phyloP scores from a whole-genome alignment of 768 basidiomycete species.

The Suillus ampliporus region DNA sequence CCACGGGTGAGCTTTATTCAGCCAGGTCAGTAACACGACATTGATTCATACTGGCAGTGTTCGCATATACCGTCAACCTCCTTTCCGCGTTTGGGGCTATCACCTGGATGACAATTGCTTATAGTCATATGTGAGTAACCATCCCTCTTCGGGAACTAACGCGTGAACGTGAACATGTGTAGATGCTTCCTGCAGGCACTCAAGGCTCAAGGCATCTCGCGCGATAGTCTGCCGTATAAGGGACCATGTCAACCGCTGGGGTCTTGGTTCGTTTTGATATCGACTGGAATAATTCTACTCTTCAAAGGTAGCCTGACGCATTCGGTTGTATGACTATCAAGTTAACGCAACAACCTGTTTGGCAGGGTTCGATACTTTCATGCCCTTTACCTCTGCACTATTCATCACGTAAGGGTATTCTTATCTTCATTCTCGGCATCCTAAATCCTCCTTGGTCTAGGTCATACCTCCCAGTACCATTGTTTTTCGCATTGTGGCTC shows the following conservation, averaged over 20 bases:
- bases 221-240: constrained; percentile 55
- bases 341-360: constrained; percentile 18
- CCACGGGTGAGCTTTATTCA: constrained; percentile 47
- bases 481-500: constrained; percentile 41
- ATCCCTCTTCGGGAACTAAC: constrained; percentile 20
- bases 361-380: constrained; percentile 45
- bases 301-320: constrained; percentile 62
- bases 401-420: constrained; percentile 58
- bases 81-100: constrained; percentile 48
- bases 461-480: constrained; percentile 39
- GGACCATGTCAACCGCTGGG: constrained; percentile 69
- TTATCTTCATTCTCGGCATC: constrained; percentile 7
- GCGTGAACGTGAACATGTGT: constrained; percentile 1
- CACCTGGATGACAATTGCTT: constrained; percentile 53
- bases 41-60: constrained; percentile 22
- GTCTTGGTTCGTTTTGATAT: constrained; percentile 61
- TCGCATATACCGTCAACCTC: constrained; percentile 47
- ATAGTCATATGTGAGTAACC: constrained; percentile 61
- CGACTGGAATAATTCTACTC: constrained; percentile 57
- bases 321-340: constrained; percentile 50
- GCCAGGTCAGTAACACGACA: neutral
- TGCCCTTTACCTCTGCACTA: constrained; percentile 54
- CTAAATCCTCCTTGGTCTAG: constrained; percentile 1
- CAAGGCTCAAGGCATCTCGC: constrained; percentile 47
- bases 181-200: constrained; percentile 57